Percentiles rank a stretch among this genome's conserved stretches.
Evolutionary conservation across 345 rosid species (phyloP).

Genomic region (rapeseed (Brassica napus)): DNA sequence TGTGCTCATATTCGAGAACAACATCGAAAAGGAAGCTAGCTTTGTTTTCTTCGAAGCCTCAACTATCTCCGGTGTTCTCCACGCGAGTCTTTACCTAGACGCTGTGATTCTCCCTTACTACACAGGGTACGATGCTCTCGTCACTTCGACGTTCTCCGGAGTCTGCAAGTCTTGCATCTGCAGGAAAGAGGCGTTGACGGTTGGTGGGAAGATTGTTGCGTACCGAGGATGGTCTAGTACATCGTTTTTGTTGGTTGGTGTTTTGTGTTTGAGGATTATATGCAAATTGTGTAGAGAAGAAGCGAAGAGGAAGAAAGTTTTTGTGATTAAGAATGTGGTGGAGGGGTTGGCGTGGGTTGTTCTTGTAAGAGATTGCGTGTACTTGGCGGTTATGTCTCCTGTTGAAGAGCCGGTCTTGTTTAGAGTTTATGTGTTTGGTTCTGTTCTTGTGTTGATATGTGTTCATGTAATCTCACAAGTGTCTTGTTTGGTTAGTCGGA

Average conservation of each 20-base stretch:
- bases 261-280: constrained; percentile 54
- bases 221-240: constrained; percentile 68
- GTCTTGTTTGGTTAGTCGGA: constrained; percentile 27
- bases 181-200: constrained; percentile 58
- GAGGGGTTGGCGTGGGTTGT: constrained; percentile 54
- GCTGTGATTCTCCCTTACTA: constrained; percentile 75
- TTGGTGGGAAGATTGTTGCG: constrained; percentile 63
- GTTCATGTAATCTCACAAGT: constrained; percentile 44
- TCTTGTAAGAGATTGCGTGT: constrained; percentile 54
- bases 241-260: constrained; percentile 55
- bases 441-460: constrained; percentile 54
- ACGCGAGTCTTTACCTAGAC: constrained; percentile 73
- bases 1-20: constrained; percentile 55
- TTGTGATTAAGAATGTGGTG: constrained; percentile 24
- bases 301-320: constrained; percentile 26
- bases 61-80: constrained; percentile 74
- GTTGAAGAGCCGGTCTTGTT: constrained; percentile 43
- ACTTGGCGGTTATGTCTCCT: constrained; percentile 47
- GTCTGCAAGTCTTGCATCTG: constrained; percentile 76
- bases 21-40: constrained; percentile 51
- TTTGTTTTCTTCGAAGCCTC: constrained; percentile 72
- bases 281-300: constrained; percentile 41
- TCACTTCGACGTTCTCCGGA: constrained; percentile 61
- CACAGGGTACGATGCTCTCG: constrained; percentile 79
- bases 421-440: constrained; percentile 46